phyloP scores from a whole-genome alignment of 2,329 filamentous ascomycete species.

The Pseudopyrenochaeta lycopersici region DNA sequence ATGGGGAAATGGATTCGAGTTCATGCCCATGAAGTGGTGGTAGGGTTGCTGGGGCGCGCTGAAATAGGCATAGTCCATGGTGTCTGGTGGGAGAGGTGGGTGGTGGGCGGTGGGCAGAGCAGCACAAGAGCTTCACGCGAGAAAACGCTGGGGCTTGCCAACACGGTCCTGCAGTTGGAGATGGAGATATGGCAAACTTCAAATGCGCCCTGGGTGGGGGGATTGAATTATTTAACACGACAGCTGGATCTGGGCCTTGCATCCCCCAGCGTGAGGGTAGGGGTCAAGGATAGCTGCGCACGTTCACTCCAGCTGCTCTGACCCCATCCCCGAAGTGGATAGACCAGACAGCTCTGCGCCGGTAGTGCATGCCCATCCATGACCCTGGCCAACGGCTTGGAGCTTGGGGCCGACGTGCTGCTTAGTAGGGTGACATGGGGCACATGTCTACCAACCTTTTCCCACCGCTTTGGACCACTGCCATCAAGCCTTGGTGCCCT shows the following conservation, averaged over 20 bases:
- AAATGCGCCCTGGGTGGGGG: not conserved
- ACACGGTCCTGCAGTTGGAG: not conserved
- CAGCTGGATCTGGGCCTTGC: slow-evolving; percentile 25
- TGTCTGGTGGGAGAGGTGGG: not conserved
- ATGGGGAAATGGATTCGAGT: slow-evolving; percentile 46
- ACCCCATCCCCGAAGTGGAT: slow-evolving; percentile 11
- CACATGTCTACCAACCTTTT: not conserved
- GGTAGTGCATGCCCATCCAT: slow-evolving; percentile 19
- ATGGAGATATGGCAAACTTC: not conserved
- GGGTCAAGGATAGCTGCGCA: slow-evolving; percentile 20
- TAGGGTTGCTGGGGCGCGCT: slow-evolving; percentile 56
- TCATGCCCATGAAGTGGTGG: slow-evolving; percentile 57
- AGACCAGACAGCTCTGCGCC: slow-evolving; percentile 13
- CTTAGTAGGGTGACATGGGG: slow-evolving; percentile 1
- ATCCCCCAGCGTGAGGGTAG: slow-evolving; percentile 14
- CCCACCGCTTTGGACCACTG: slow-evolving; percentile 1
- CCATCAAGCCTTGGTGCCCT: not conserved
- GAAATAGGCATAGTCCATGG: slow-evolving; percentile 68
- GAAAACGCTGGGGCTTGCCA: not conserved
- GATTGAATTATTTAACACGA: slow-evolving; percentile 7
- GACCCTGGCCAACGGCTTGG: slow-evolving; percentile 15
- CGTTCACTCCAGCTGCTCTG: slow-evolving; percentile 19
- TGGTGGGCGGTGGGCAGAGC: not conserved
- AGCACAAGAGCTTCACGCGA: not conserved
- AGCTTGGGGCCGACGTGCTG: slow-evolving; percentile 5